Evolutionary conservation across 306 rosid species (phyloP).

Genomic region (Arachis hypogaea): DNA sequence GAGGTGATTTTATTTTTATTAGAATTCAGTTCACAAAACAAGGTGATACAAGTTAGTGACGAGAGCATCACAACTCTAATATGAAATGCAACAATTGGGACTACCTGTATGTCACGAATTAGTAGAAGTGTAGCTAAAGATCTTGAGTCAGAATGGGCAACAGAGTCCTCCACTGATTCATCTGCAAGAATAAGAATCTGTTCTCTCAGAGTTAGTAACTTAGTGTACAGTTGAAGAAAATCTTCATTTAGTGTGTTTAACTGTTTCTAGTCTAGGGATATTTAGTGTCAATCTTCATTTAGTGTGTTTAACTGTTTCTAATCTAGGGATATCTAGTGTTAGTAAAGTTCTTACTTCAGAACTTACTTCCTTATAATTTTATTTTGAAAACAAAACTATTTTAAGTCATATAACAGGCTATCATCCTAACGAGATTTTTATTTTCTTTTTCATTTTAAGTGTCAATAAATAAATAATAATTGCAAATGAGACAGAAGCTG

Average conservation of each 20-base stretch:
- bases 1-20: conserved; percentile 27
- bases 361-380: conserved; percentile 22
- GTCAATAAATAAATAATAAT: background rate
- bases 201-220: conserved; percentile 75
- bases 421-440: background rate
- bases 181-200: conserved; percentile 99
- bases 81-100: conserved; percentile 34
- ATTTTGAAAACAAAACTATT: conserved; percentile 13
- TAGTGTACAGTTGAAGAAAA: conserved; percentile 53
- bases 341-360: conserved; percentile 24
- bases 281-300: conserved; percentile 10
- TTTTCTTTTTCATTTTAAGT: background rate
- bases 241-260: conserved; percentile 5
- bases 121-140: conserved; percentile 98
- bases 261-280: conserved; percentile 20
- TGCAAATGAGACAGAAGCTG: conserved; percentile 29
- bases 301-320: conserved; percentile 4
- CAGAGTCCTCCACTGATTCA: conserved; percentile 92
- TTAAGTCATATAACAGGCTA: background rate
- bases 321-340: conserved; percentile 17
- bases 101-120: conserved; percentile 95
- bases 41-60: background rate
- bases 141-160: conserved; percentile 95
- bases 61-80: conserved; percentile 24
- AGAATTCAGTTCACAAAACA: conserved; percentile 34